A percentile compares a stretch with the other conserved stretches of the same genome.
These are phyloP conservation scores for Naganishia albida DNA, from an alignment of 1,284 basidiomycete species.

Conservation along the genomic window DNA sequence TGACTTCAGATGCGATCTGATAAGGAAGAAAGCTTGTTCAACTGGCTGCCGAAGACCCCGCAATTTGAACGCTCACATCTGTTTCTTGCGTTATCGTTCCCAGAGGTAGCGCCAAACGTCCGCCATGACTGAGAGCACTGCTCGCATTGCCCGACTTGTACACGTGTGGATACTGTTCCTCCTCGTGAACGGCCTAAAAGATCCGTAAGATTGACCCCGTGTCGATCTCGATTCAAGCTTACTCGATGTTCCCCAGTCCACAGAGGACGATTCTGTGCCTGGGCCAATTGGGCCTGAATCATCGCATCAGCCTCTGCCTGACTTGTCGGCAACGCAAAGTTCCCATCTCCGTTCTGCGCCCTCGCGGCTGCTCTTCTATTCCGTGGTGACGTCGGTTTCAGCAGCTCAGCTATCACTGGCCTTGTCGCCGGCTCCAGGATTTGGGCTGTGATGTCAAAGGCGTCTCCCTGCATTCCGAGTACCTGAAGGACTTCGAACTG, in stretches of 20 bases:
- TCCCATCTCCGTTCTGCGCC: constrained; percentile 36
- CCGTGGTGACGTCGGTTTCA: constrained; percentile 26
- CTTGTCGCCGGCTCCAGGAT: constrained; percentile 31
- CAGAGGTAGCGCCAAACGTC: constrained; percentile 76
- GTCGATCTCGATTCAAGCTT: constrained; percentile 43
- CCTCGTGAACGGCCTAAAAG: constrained; percentile 60
- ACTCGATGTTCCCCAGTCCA: constrained; percentile 57
- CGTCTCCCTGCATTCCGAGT: constrained; percentile 33
- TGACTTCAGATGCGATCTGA: constrained; percentile 63
- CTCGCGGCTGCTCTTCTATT: constrained; percentile 42
- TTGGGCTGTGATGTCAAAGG: constrained; percentile 60
- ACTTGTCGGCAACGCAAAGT: constrained; percentile 53
- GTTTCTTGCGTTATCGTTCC: constrained; percentile 72
- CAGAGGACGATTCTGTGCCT: constrained; percentile 68
- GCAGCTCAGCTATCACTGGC: background rate
- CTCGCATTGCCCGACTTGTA: constrained; percentile 71
- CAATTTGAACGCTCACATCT: constrained; percentile 59
- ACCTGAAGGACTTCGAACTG: constrained; percentile 41
- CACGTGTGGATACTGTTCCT: constrained; percentile 76
- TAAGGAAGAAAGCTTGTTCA: constrained; percentile 48
- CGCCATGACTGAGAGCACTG: constrained; percentile 69
- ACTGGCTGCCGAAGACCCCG: background rate
- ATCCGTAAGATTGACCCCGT: constrained; percentile 21
- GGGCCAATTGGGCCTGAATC: constrained; percentile 66
- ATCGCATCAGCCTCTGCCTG: constrained; percentile 62